A percentile compares a stretch with the other conserved stretches of the same genome.
These are phyloP conservation scores for Bromus sterilis DNA, from an alignment of 176 grass and related monocot species.

Conservation along the genomic window DNA sequence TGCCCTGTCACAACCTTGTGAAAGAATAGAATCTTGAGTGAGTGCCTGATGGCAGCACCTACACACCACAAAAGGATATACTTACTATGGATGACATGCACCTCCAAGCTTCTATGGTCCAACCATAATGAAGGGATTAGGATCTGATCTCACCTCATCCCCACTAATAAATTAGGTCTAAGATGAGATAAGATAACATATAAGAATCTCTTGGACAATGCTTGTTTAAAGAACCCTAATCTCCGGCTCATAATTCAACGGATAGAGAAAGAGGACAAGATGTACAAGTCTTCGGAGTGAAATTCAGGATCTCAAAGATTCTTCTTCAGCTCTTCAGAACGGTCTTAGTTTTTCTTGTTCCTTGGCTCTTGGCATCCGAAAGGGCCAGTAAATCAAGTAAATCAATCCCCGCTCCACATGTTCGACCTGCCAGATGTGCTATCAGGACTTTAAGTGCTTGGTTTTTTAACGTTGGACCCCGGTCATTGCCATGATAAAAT, in stretches of 20 bases:
- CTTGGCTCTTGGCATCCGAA: conserved; percentile 9
- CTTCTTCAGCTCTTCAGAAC: conserved; percentile 5
- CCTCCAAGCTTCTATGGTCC: conserved; percentile 29
- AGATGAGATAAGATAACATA: conserved; percentile 34
- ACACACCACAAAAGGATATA: not conserved
- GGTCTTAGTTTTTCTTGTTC: not conserved
- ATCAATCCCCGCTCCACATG: not conserved
- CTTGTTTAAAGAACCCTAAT: not conserved
- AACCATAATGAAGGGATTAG: conserved; percentile 23
- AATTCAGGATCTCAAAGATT: conserved; percentile 33
- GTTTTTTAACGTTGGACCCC: not conserved
- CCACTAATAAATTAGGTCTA: conserved; percentile 5
- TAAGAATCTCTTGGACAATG: not conserved
- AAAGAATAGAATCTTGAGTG: conserved; percentile 14
- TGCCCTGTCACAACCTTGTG: conserved; percentile 23
- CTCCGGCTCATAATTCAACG: not conserved
- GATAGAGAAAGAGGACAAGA: not conserved
- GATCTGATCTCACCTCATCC: not conserved
- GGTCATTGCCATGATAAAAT: not conserved
- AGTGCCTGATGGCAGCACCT: conserved; percentile 27
- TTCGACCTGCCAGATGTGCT: not conserved
- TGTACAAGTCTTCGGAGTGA: conserved; percentile 1
- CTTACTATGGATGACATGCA: not conserved
- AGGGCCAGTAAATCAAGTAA: not conserved
- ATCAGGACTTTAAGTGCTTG: not conserved